A percentile compares a stretch with the other conserved stretches of the same genome.
Conservation (phyloP, 352 stramenopile genomes). For the Phytophthora litchii region DNA sequence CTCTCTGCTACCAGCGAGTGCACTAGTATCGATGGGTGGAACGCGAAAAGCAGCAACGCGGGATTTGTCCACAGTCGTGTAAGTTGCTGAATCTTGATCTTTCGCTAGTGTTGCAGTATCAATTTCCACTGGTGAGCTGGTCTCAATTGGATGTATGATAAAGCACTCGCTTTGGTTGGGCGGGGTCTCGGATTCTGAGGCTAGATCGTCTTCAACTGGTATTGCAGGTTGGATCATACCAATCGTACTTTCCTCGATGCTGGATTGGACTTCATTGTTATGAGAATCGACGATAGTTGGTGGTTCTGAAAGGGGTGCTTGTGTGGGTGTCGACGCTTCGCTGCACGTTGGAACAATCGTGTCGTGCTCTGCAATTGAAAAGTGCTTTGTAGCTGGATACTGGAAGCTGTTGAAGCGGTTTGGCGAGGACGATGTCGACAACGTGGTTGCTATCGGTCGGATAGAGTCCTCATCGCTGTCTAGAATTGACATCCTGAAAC, state of each 20-base stretch:
- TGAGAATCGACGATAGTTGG: not conserved
- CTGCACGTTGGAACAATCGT: not conserved
- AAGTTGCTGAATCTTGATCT: not conserved
- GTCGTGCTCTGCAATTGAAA: conserved; percentile 7
- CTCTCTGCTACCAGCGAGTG: conserved; percentile 2
- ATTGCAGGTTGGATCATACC: not conserved
- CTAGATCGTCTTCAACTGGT: conserved; percentile 3
- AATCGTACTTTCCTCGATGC: not conserved
- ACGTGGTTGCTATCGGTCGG: conserved; percentile 11
- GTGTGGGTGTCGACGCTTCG: not conserved
- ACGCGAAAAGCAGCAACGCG: conserved; percentile 12
- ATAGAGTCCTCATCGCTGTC: conserved; percentile 14
- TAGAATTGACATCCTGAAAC: conserved; percentile 4
- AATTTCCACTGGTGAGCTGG: not conserved
- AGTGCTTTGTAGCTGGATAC: not conserved
- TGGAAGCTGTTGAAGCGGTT: conserved; percentile 25
- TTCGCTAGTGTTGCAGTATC: not conserved
- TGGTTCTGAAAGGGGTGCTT: not conserved
- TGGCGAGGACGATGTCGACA: conserved; percentile 1
- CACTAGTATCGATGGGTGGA: conserved; percentile 23
- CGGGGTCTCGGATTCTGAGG: not conserved
- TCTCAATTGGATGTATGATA: not conserved
- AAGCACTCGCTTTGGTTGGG: not conserved
- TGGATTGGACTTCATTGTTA: not conserved
- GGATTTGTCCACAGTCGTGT: not conserved